Base-by-base conservation (phyloP, 2,329 filamentous ascomycete genomes). In the Sporothrix euskadiensis region DNA sequence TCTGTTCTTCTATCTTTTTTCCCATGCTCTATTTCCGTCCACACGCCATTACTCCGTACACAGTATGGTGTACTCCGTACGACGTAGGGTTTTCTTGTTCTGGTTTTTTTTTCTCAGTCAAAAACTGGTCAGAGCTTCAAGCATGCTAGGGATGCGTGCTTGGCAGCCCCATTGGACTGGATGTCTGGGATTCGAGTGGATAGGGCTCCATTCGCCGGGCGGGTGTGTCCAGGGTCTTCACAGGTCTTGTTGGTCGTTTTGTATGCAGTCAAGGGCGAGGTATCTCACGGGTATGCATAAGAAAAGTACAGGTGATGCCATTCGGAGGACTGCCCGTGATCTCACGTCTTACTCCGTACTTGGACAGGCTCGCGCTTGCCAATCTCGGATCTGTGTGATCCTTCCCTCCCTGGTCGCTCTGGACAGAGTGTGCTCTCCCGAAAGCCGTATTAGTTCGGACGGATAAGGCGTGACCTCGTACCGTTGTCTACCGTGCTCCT, bases 111-210 rank as follows among this genome's bases (percentile, higher is more conserved):
- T 41, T 26, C 35, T 22, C 35, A 47, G 19, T 30, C 41, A 49
- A 49, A 71, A 61, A 47, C 54, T 49, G 54, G 69, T 61, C 69
- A 71, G 69, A 71, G 69, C 69, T 71, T 57, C 69, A 41, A 35
- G 32, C 49, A 59, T 57, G 68, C 52, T 32, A 69, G 52, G 52
- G 52, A 59, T 41, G 35, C 35, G 35, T n/a, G 52, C 68, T 70
- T 70, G 68, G 66, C 68, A 57, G 32, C 66, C 52, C 52, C 66
- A 70, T 70, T 70, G 35, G 47, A 56, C 49, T 69, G 66, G 66
- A 41, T 35, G 66, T 56, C 44, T 69, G 47, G 66, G 49, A 52
- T 57, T 19, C 6, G n/a, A 57, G 52, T 69, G 65, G 65, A 52
- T 52, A 69, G 9, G 30, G 47, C 44, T 32, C 44, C 44, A 68